Base-by-base conservation (phyloP, 306 rosid species). In the Biancaea sappan region DNA sequence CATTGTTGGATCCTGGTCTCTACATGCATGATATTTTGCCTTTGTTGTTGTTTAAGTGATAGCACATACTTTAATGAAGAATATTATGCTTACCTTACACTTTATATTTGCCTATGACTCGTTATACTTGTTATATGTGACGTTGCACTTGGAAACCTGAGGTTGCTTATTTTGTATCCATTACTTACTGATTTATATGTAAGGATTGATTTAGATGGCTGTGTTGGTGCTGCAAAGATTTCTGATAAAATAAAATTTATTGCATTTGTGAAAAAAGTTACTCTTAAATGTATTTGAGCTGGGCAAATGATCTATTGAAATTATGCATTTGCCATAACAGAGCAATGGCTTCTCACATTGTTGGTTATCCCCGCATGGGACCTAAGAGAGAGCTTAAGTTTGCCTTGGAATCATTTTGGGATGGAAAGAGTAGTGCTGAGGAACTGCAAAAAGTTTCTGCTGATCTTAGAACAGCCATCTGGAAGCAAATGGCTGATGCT, bases 341-440 rank as follows among this genome's bases (percentile, higher is more conserved):
- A 83, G 78, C 86, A 4, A 87, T 86, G 95, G 82, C 97, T 22
- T 91, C 97, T 75, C 95, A 91, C 80, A 80, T 91, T 76, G 90
- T 91, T 73, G 97, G 97, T 38, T 89, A 89, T 82, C 97, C 97
- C 65, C 91, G 95, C 66, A 78, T 91, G 89, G 97, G 97, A 59
- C 95, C 97, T 57, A 91, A 91, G 88, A 87, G 97, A 72, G 92
- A 88, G 83, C 86, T 88, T 57, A 88, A 88, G 80, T 88, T 88
- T 79, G 86, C 90, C 62, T 75, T 91, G 83, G 97, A 91, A 69
- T 91, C 95, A n/a, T 91, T 89, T 77, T 91, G 97, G 97, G 95
- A 91, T 71, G 91, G 92, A 31, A 91, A 89, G 86, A 89, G 81
- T 68, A 79, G 83, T 24, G 88, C 95, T 0, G 88, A 84, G 16